Base-by-base conservation (phyloP, 164 flowering plant species). In the Magnolia sinica region DNA sequence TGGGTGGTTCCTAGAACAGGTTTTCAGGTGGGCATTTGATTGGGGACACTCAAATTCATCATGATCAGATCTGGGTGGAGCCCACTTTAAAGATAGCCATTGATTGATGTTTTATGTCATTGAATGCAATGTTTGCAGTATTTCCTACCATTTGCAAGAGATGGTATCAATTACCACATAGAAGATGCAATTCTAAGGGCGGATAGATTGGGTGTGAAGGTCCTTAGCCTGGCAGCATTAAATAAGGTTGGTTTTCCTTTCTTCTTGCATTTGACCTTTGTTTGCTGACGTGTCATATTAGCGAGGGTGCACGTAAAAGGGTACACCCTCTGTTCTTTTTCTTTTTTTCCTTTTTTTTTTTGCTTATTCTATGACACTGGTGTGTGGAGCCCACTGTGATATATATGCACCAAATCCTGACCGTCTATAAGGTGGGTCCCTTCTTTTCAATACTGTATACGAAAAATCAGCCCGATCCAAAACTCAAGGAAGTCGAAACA, bases 1-100 rank as follows among this genome's bases (percentile, higher is more conserved):
- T 94, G 99, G 99, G 79, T 29, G 6, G 96, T 96, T 4, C 97
- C 99, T 0, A 83, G 99, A 52, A 87, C 77, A 75, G 99, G 99
- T 49, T 96, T 92, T 73, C 97, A 92, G 95, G 99, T 96, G 81
- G 4, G 74, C 18, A 11, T 64, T 23, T 50, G 4, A n/a, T 55
- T 68, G 55, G 3, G 8, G 31, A 24, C 55, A 10, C 1, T 50
- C 63, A 24, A 63, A 22, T 63, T 19, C 8, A 63, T 18, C 65
- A 1, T 63, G 19, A 9, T 19, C 1, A 63, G n/a, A 63, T n/a
- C 45, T 37, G 45, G 45, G 45, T 37, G 20, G 20, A 7, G 18
- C 65, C 20, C 19, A 61, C 65, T 63, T 63, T 63, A 55, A 10
- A 8, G 18, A 3, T 55, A 16, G 61, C 61, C 61, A 55, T 55